Conservation (phyloP, 2,329 filamentous ascomycete genomes). For the Ceratocystis huliohia region DNA sequence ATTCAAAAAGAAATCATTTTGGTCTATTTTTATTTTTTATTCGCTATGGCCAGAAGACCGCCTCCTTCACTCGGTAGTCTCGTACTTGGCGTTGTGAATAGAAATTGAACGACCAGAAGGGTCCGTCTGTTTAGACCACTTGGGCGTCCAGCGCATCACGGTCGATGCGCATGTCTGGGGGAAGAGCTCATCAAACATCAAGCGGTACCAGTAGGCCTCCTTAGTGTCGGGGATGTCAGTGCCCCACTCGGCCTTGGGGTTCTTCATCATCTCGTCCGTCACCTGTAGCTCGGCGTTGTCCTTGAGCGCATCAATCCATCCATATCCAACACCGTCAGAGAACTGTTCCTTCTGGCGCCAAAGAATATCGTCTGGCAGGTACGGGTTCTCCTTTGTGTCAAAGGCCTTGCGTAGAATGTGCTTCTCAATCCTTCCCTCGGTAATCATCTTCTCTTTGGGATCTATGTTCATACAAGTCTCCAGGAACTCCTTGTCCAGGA, state of each 20-base stretch:
- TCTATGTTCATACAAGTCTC: conserved; percentile 89
- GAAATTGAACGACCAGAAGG: conserved; percentile 79
- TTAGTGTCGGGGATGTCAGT: conserved; percentile 86
- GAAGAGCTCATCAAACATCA: conserved; percentile 99
- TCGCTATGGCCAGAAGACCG: no score
- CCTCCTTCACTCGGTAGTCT: conserved; percentile 28
- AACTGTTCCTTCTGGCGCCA: conserved; percentile 99
- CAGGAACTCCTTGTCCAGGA: conserved; percentile 95
- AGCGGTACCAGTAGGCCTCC: conserved; percentile 98
- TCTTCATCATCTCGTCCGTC: conserved; percentile 96
- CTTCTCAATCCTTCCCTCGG: conserved; percentile 79
- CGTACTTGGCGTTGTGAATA: conserved; percentile 64
- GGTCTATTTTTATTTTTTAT: neutral
- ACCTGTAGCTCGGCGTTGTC: conserved; percentile 82
- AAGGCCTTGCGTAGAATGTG: conserved; percentile 97
- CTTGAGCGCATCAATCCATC: conserved; percentile 96
- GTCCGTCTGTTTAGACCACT: conserved; percentile 92
- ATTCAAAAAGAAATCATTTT: no score
- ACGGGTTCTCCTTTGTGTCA: conserved; percentile 83
- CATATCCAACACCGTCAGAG: conserved; percentile 94
- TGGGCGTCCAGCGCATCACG: conserved; percentile 93
- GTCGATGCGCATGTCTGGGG: conserved; percentile 80
- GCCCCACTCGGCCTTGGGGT: conserved; percentile 95
- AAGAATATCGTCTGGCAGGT: conserved; percentile 90
- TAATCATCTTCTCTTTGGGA: conserved; percentile 91